Conservation (phyloP, 371 early-diverging fungal genomes). For the Choanephora cucurbitarum region DNA sequence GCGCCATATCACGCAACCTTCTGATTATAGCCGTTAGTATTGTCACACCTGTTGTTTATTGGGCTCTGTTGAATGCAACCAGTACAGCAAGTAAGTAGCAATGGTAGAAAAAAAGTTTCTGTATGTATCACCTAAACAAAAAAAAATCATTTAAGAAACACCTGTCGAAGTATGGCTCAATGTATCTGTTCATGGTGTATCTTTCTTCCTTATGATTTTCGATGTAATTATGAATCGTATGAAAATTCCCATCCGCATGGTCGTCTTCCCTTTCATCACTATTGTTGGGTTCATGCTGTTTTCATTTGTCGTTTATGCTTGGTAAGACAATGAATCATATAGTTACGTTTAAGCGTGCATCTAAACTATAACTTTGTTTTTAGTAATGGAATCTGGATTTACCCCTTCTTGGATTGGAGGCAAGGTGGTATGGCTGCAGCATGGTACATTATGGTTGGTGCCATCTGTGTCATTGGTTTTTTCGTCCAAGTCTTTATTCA, state of each 20-base stretch:
- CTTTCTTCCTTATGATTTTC: conserved; percentile 50
- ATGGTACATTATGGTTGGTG: conserved; percentile 45
- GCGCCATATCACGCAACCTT: neutral
- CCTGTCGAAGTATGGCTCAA: conserved; percentile 40
- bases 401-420: conserved; percentile 54
- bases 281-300: conserved; percentile 54
- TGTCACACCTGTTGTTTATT: conserved; percentile 62
- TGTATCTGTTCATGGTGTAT: conserved; percentile 54
- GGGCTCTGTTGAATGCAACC: conserved; percentile 34
- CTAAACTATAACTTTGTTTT: neutral
- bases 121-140: too few relatives aligned
- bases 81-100: neutral
- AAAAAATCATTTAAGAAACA: neutral
- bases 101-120: neutral
- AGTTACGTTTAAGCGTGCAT: too few relatives aligned
- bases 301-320: conserved; percentile 48
- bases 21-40: conserved; percentile 27
- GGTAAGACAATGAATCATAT: conserved; percentile 21
- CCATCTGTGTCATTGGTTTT: conserved; percentile 37
- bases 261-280: conserved; percentile 36
- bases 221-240: conserved; percentile 58
- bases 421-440: conserved; percentile 44
- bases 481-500: conserved; percentile 45
- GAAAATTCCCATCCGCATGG: conserved; percentile 40
- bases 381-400: conserved; percentile 45